Base-by-base conservation (phyloP, 2,329 filamentous ascomycete species). In the Fusarium sarcochroum region DNA sequence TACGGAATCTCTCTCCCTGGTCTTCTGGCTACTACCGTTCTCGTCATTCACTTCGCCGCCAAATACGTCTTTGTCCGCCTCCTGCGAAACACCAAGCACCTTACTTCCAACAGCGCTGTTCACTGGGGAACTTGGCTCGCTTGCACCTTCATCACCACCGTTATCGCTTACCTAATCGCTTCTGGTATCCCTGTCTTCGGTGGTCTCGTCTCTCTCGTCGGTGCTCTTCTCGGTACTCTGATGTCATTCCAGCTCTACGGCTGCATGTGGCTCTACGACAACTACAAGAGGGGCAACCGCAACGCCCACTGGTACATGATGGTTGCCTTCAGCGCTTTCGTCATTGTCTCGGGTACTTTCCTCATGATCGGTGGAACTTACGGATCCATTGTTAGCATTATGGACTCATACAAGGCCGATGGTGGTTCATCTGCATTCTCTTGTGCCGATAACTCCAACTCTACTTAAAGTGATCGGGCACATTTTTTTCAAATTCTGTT, bases 301-400 rank as follows among this genome's bases (percentile, higher is more conserved):
- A 64, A 27, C 2, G 21, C 44, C 7, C 48, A 48, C 35, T 69
- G 63, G 58, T 69, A 69, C 34, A 20, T 69, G 4, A 69, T 69
- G 67, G 63, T 68, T 17, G 58, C 50, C n/a, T 68, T 63, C 48
- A 21, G 44, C 13, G 10, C 45, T 4, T 69, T 69, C 3, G 67
- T 69, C 15, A 63, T 70, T 37, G 13, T 70, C 8, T 69, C 63
- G 1, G 73, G 73, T 11, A 72, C 65, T 0, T 84, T 84, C 65
- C 59, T 83, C 6, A 84, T 80, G 77, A 71, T 84, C 23, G 78
- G 76, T 11, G 83, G 82, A 5, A 83, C 82, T 0, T 84, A 84
- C 48, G 82, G 82, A 10, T 81, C 81, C 2, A 71, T 85, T 17
- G 74, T 81, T 15, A 70, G 71, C 6, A 71, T 73, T 18, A 77